A percentile compares a stretch with the other conserved stretches of the same genome.
These are phyloP conservation scores for Pseudogymnoascus sp. DNA, from an alignment of 2,329 filamentous ascomycete species.

Conservation along the genomic window DNA sequence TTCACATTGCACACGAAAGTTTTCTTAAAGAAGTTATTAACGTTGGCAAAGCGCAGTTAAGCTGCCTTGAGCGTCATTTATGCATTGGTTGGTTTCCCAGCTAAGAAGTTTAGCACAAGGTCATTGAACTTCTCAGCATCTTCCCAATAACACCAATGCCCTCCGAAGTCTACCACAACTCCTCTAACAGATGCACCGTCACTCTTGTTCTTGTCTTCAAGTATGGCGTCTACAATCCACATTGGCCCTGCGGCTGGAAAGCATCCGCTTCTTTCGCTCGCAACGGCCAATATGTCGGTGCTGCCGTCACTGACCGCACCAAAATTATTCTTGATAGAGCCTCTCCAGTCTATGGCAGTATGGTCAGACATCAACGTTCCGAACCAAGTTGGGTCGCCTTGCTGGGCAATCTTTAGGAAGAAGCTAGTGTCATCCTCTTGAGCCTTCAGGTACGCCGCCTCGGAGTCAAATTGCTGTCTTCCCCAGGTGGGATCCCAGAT, in stretches of 20 bases:
- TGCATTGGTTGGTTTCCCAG: neutral
- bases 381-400: constrained; percentile 23
- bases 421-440: constrained; percentile 21
- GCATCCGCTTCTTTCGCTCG: constrained; percentile 27
- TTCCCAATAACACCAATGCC: constrained; percentile 30
- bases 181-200: constrained; percentile 14
- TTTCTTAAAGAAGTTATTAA: neutral
- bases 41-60: neutral
- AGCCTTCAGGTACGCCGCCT: neutral
- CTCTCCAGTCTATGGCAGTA: constrained; percentile 25
- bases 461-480: constrained; percentile 12
- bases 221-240: constrained; percentile 24
- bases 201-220: constrained; percentile 11
- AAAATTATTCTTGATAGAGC: constrained; percentile 21
- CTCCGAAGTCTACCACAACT: constrained; percentile 24
- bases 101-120: constrained; percentile 21
- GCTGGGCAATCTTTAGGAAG: constrained; percentile 24
- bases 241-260: constrained; percentile 25
- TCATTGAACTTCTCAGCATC: constrained; percentile 21
- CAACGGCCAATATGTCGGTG: constrained; percentile 24
- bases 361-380: constrained; percentile 28
- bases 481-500: constrained; percentile 13
- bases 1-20: neutral
- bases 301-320: constrained; percentile 15
- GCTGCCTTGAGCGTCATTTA: neutral